phyloP scores from a whole-genome alignment of 148 eudicot genomes.

The Simmondsia chinensis region DNA sequence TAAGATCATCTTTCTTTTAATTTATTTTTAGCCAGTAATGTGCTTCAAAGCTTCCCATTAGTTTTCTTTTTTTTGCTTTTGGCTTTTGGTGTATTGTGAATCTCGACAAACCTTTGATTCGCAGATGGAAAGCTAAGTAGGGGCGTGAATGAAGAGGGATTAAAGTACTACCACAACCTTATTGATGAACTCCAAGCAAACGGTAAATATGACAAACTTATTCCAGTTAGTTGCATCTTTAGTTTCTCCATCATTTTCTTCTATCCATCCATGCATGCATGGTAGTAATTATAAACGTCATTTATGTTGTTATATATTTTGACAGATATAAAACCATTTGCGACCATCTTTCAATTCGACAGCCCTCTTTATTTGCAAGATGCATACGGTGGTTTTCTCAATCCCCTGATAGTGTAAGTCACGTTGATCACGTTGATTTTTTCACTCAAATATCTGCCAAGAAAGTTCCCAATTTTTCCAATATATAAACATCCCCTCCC shows the following conservation, averaged over 20 bases:
- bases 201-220: conserved; percentile 13
- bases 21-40: background rate
- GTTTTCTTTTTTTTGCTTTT: background rate
- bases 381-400: conserved; percentile 38
- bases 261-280: background rate
- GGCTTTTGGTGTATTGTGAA: background rate
- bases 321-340: conserved; percentile 34
- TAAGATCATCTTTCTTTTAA: conserved; percentile 2
- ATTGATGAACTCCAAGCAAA: conserved; percentile 35
- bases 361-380: conserved; percentile 37
- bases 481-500: too few species aligned
- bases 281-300: background rate
- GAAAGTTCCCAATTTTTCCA: background rate
- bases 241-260: background rate
- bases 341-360: conserved; percentile 45
- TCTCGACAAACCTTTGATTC: background rate
- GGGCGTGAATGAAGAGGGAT: conserved; percentile 43
- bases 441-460: background rate
- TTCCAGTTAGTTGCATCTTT: background rate
- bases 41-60: background rate
- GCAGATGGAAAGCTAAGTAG: conserved; percentile 39
- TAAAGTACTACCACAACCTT: conserved; percentile 47
- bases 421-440: background rate
- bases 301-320: too few species aligned
- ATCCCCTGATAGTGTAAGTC: conserved; percentile 30